These are phyloP conservation scores for Themeda triandra DNA, from an alignment of 176 grass and related monocot genomes.

Conservation along the genomic window DNA sequence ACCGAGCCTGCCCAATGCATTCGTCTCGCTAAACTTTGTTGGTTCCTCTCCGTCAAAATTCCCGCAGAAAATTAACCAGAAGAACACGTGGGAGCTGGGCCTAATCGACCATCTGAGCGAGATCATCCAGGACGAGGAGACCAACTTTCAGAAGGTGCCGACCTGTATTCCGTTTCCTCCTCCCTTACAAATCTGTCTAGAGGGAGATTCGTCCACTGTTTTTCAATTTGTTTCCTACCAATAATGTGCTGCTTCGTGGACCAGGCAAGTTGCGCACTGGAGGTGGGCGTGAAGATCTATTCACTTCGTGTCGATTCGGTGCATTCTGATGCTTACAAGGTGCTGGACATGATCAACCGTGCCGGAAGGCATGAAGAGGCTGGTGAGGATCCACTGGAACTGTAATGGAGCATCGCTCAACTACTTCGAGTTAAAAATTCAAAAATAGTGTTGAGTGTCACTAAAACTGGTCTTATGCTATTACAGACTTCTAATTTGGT, in stretches of 20 bases:
- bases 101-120: conserved; percentile 95
- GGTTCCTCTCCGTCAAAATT: not conserved
- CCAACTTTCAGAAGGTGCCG: conserved; percentile 95
- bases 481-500: not conserved
- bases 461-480: too few relatives aligned
- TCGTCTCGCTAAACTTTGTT: not conserved
- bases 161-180: not conserved
- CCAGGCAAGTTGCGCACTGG: conserved; percentile 91
- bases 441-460: not conserved
- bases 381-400: conserved; percentile 35
- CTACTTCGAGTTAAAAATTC: not conserved
- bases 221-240: not conserved
- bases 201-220: not conserved
- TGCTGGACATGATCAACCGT: conserved; percentile 88
- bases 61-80: conserved; percentile 93
- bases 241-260: conserved; percentile 6
- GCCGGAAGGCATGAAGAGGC: conserved; percentile 70
- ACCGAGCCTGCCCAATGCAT: not conserved
- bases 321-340: conserved; percentile 92
- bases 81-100: conserved; percentile 94
- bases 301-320: conserved; percentile 89
- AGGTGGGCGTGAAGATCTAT: conserved; percentile 95
- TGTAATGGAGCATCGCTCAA: not conserved
- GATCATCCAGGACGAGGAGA: conserved; percentile 82
- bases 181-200: not conserved